Conservation (phyloP, 371 early-diverging fungal species). For the Mucor velutinosus region DNA sequence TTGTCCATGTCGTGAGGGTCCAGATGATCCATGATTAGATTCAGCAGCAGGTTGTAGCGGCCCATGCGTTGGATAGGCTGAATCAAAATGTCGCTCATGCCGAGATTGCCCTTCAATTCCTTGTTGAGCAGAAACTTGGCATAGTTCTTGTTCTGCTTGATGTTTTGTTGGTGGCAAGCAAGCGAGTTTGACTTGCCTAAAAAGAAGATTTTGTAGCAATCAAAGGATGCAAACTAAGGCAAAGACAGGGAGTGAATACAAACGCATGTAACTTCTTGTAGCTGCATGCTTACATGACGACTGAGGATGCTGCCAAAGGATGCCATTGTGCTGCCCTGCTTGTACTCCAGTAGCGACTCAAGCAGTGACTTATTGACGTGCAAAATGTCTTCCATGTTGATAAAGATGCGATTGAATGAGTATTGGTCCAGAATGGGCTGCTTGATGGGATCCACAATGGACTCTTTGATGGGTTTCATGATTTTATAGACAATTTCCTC, state of each 20-base stretch:
- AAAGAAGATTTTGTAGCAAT: constrained; percentile 28
- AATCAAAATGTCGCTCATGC: constrained; percentile 24
- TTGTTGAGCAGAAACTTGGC: constrained; percentile 19
- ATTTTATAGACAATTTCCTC: constrained; percentile 22
- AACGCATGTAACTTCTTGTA: background rate
- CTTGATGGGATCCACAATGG: constrained; percentile 15
- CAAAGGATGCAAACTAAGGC: constrained; percentile 17
- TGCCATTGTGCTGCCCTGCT: constrained; percentile 10
- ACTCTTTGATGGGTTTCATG: constrained; percentile 22
- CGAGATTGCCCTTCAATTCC: constrained; percentile 8
- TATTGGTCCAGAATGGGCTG: constrained; percentile 25
- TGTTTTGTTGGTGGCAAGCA: constrained; percentile 15
- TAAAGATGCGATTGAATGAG: constrained; percentile 26
- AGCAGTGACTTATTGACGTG: constrained; percentile 24
- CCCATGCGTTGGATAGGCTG: constrained; percentile 31
- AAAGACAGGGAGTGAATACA: background rate
- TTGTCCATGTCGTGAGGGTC: constrained; percentile 20
- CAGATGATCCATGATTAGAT: constrained; percentile 9
- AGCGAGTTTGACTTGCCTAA: constrained; percentile 15
- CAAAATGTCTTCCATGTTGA: constrained; percentile 29
- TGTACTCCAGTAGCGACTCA: constrained; percentile 13
- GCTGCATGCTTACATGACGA: constrained; percentile 19
- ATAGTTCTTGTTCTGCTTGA: constrained; percentile 20
- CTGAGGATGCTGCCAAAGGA: constrained; percentile 26
- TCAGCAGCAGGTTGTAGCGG: constrained; percentile 23